Evolutionary conservation across 148 eudicot genomes (phyloP).

Genomic region (Nyssa sinensis): DNA sequence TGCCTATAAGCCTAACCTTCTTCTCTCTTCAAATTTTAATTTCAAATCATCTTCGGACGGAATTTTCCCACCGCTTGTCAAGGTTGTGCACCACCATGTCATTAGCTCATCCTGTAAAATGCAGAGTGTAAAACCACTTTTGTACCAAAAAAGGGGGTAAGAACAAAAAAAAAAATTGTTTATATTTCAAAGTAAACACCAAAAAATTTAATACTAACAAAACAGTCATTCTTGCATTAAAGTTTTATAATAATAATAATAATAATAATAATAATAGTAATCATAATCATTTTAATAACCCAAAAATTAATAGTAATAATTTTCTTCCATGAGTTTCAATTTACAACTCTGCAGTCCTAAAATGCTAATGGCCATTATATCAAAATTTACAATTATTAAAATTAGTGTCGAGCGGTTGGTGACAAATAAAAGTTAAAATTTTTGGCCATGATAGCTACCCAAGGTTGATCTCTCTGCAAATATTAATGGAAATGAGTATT

Average conservation of each 20-base stretch:
- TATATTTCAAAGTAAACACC: too few species aligned
- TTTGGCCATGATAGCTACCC: too few species aligned
- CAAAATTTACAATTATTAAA: not conserved
- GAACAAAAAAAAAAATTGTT: not conserved
- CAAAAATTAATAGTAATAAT: not conserved
- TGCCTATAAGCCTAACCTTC: conserved; percentile 39
- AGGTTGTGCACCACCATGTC: conserved; percentile 50
- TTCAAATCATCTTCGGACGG: conserved; percentile 41
- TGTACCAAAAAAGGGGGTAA: not conserved
- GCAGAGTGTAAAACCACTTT: too few species aligned
- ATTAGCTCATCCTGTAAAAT: conserved; percentile 45
- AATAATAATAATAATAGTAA: not conserved
- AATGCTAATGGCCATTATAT: not conserved
- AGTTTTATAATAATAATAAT: too few species aligned
- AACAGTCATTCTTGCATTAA: not conserved
- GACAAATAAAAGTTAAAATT: too few species aligned
- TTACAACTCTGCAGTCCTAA: not conserved
- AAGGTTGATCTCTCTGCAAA: not conserved
- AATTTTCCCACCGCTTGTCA: conserved; percentile 38
- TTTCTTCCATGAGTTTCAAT: not conserved
- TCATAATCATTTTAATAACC: too few species aligned
- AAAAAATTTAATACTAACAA: not conserved
- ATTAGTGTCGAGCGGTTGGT: not conserved
- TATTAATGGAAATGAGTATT: too few species aligned
- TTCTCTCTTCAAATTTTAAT: conserved; percentile 33